Conservation (phyloP, 1,284 basidiomycete genomes). For the Pyrrhoderma noxium region DNA sequence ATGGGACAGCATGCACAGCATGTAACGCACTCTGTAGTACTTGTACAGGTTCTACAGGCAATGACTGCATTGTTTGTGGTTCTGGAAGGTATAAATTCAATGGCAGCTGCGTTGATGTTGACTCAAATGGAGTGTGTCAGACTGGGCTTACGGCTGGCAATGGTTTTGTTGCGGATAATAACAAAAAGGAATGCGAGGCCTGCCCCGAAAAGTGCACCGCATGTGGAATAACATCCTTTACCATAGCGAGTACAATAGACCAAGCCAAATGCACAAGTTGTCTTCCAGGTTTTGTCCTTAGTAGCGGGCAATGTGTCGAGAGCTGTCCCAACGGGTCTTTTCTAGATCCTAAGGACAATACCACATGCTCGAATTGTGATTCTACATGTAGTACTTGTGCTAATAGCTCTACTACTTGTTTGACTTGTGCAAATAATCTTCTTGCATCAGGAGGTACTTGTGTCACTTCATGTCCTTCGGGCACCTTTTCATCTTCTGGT, state of each 20-base stretch:
- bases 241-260: constrained; percentile 52
- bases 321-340: constrained; percentile 69
- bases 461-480: constrained; percentile 62
- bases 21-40: constrained; percentile 65
- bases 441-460: constrained; percentile 67
- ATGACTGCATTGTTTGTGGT: constrained; percentile 62
- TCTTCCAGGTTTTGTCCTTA: constrained; percentile 63
- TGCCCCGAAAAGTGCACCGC: constrained; percentile 74
- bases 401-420: constrained; percentile 59
- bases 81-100: constrained; percentile 51
- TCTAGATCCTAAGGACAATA: constrained; percentile 58
- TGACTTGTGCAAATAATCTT: constrained; percentile 57
- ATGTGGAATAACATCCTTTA: constrained; percentile 68
- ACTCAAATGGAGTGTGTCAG: constrained; percentile 62
- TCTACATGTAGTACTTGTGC: constrained; percentile 65
- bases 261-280: constrained; percentile 70
- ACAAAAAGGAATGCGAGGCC: constrained; percentile 71
- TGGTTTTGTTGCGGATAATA: constrained; percentile 69
- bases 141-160: constrained; percentile 24
- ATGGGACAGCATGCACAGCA: constrained; percentile 43
- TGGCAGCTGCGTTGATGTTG: constrained; percentile 56
- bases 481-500: constrained; percentile 56
- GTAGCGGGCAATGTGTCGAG: constrained; percentile 55
- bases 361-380: constrained; percentile 69
- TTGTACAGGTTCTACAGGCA: constrained; percentile 61